Percentiles rank a stretch among this genome's conserved stretches.
Conservation (phyloP, 2,329 filamentous ascomycete genomes). For the Thermoascus crustaceus region DNA sequence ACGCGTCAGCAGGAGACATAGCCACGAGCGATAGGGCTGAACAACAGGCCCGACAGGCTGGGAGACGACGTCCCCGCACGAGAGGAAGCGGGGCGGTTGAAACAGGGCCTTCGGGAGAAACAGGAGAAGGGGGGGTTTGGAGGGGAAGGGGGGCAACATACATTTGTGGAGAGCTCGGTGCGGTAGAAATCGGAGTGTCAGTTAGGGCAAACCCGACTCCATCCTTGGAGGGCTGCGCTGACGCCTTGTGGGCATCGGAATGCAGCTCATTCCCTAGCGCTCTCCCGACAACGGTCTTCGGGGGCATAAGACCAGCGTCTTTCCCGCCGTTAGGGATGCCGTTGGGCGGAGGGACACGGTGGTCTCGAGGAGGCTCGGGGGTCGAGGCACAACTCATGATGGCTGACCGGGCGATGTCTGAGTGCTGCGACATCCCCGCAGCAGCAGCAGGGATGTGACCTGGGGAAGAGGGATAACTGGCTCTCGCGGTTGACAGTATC, state of each 20-base stretch:
- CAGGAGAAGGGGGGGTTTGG: constrained; percentile 4
- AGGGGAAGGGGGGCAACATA: constrained; percentile 33
- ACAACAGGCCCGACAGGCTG: too few relatives aligned
- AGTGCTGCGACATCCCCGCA: constrained; percentile 39
- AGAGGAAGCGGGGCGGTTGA: too few relatives aligned
- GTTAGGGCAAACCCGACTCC: constrained; percentile 48
- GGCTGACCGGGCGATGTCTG: constrained; percentile 42
- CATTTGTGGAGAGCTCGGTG: constrained; percentile 55
- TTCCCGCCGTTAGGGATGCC: constrained; percentile 15
- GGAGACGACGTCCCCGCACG: too few relatives aligned
- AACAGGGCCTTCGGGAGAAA: too few relatives aligned
- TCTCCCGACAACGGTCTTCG: constrained; percentile 34
- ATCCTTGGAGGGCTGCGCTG: constrained; percentile 28
- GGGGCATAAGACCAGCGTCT: constrained; percentile 26
- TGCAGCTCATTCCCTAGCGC: constrained; percentile 35
- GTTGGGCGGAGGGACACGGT: constrained; percentile 1
- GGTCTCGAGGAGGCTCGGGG: constrained; percentile 15
- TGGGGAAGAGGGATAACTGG: constrained; percentile 2
- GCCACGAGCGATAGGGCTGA: background rate
- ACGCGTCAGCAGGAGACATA: constrained; percentile 2
- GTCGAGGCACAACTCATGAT: constrained; percentile 37
- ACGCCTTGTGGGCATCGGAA: constrained; percentile 30
- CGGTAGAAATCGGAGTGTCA: constrained; percentile 56
- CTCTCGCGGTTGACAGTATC: too few relatives aligned
- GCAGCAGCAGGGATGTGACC: constrained; percentile 10